Evolutionary conservation across 371 early-diverging fungal species (phyloP).

Genomic region (Syncephalastrum monosporum): DNA sequence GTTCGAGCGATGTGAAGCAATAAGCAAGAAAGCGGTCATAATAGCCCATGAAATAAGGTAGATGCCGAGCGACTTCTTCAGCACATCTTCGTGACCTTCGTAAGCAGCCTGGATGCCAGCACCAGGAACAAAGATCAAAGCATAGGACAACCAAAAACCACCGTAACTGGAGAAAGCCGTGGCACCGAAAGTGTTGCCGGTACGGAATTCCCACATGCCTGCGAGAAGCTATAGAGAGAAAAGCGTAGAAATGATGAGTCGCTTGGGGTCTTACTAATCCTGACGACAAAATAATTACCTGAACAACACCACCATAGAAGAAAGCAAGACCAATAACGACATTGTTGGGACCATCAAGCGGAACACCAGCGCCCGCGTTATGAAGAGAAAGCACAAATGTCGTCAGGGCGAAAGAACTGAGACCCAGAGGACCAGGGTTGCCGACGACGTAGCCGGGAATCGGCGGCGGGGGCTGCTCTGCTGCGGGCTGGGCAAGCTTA

Average conservation of each 20-base stretch:
- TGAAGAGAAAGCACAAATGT: slow-evolving; percentile 72
- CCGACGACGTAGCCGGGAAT: slow-evolving; percentile 28
- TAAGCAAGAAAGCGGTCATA: slow-evolving; percentile 65
- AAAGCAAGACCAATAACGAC: slow-evolving; percentile 71
- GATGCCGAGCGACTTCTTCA: slow-evolving; percentile 65
- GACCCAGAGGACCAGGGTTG: slow-evolving; percentile 77
- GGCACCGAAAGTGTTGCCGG: slow-evolving; percentile 80
- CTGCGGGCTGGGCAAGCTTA: background rate
- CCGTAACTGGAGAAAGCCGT: slow-evolving; percentile 83
- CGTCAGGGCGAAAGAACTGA: slow-evolving; percentile 73
- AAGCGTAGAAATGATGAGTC: no score
- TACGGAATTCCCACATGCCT: slow-evolving; percentile 84
- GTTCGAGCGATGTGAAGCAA: slow-evolving; percentile 69
- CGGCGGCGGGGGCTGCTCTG: background rate
- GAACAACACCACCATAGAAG: slow-evolving; percentile 80
- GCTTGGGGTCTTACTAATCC: no score
- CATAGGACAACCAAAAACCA: slow-evolving; percentile 79
- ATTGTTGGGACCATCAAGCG: slow-evolving; percentile 49
- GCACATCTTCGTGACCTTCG: slow-evolving; percentile 25
- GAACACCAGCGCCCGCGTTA: slow-evolving; percentile 67
- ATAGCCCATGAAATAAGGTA: slow-evolving; percentile 70
- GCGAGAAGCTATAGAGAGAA: slow-evolving; percentile 50
- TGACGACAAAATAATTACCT: slow-evolving; percentile 36
- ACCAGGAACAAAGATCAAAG: slow-evolving; percentile 58
- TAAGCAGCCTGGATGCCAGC: slow-evolving; percentile 52